phyloP scores from a whole-genome alignment of 495 filamentous ascomycete species.

The Xanthoparmelia taractica region DNA sequence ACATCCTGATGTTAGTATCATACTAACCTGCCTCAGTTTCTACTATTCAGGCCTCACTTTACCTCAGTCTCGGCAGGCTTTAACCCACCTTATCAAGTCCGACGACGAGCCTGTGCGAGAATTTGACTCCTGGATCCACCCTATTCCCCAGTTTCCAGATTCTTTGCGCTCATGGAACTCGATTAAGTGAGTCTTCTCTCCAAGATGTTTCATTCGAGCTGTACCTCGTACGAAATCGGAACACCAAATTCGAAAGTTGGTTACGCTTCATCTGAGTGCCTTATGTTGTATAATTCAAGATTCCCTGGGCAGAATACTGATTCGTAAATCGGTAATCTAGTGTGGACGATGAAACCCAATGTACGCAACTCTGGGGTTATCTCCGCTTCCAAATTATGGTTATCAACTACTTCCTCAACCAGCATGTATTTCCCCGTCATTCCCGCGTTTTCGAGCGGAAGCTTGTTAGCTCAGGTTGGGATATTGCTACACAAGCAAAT shows the following conservation, averaged over 20 bases:
- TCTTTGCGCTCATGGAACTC: conserved; percentile 42
- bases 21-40: conserved; percentile 60
- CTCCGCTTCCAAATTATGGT: conserved; percentile 16
- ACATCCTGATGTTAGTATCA: conserved; percentile 62
- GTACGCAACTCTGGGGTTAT: conserved; percentile 20
- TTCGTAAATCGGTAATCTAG: not conserved
- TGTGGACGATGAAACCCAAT: conserved; percentile 43
- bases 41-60: conserved; percentile 57
- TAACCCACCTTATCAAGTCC: conserved; percentile 44
- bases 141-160: conserved; percentile 31
- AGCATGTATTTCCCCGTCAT: conserved; percentile 58
- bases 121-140: conserved; percentile 47
- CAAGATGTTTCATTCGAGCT: not conserved
- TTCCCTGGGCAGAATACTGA: no score
- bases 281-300: no score
- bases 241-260: not conserved
- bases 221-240: not conserved
- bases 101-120: conserved; percentile 51
- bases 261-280: no score
- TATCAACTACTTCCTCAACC: conserved; percentile 57
- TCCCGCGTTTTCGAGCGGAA: conserved; percentile 58
- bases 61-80: conserved; percentile 42
- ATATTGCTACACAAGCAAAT: conserved; percentile 34
- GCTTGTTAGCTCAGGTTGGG: conserved; percentile 63
- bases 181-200: conserved; percentile 40